Conservation (phyloP, 1,284 basidiomycete species). For the Ganoderma boninense region DNA sequence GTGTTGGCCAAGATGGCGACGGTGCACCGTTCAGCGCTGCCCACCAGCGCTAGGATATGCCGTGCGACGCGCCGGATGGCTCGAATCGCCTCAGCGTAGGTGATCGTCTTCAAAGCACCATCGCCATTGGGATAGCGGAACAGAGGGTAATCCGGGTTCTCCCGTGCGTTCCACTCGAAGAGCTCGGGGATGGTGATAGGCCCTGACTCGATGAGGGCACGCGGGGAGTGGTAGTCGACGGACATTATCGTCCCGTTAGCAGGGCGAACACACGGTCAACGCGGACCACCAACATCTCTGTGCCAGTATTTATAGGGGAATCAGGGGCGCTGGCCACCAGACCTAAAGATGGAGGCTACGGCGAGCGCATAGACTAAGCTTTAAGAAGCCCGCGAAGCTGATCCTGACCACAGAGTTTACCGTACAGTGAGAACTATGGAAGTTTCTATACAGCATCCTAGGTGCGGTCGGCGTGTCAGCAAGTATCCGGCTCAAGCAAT, state of each 20-base stretch:
- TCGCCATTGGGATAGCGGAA: slow-evolving; percentile 12
- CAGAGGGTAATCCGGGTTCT: slow-evolving; percentile 19
- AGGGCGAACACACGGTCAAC: not conserved
- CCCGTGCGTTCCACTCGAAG: slow-evolving; percentile 16
- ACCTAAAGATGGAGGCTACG: not conserved
- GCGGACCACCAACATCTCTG: not conserved
- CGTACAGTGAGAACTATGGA: slow-evolving; percentile 1
- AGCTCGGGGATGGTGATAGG: slow-evolving; percentile 13
- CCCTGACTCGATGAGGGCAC: slow-evolving; percentile 11
- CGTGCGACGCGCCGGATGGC: slow-evolving; percentile 11
- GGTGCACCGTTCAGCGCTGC: not conserved
- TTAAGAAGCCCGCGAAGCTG: slow-evolving; percentile 1
- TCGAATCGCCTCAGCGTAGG: slow-evolving; percentile 7
- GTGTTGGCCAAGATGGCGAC: slow-evolving; percentile 30
- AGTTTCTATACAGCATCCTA: not conserved
- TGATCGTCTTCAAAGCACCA: slow-evolving; percentile 1
- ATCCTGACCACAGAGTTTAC: not conserved
- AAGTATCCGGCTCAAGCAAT: not conserved
- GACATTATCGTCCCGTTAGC: not conserved
- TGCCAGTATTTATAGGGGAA: not conserved
- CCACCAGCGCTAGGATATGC: slow-evolving; percentile 4
- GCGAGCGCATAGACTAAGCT: not conserved
- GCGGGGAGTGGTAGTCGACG: slow-evolving; percentile 14
- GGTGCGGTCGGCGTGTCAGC: not conserved
- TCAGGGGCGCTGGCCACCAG: not conserved